Percentiles rank a stretch among this genome's conserved stretches.
Evolutionary conservation across 129 eudicot genomes (phyloP).

Genomic region (Heracleum sosnowskyi): DNA sequence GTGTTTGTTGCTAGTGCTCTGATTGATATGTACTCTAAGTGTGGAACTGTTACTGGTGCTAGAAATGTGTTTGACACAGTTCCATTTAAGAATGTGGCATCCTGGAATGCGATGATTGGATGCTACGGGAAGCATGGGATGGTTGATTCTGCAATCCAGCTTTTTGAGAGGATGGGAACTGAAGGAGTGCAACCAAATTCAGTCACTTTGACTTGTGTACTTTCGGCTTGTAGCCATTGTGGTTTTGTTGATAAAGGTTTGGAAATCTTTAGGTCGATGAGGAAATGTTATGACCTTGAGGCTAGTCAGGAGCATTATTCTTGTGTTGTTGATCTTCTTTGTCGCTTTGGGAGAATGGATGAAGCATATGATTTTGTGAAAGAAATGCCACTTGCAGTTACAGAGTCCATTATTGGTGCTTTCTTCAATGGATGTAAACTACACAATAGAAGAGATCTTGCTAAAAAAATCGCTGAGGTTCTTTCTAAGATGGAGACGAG

Average conservation of each 20-base stretch:
- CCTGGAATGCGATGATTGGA: conserved; percentile 74
- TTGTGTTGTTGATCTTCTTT: conserved; percentile 65
- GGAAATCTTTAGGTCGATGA: conserved; percentile 48
- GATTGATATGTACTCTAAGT: conserved; percentile 71
- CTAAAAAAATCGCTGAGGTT: conserved; percentile 32
- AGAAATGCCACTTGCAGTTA: conserved; percentile 26
- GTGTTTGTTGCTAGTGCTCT: conserved; percentile 61
- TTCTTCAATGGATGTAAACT: conserved; percentile 69
- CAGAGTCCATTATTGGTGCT: conserved; percentile 56
- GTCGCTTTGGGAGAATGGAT: conserved; percentile 60
- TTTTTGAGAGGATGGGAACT: conserved; percentile 44
- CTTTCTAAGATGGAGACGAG: conserved; percentile 22
- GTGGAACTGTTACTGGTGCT: conserved; percentile 51
- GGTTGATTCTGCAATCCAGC: conserved; percentile 33
- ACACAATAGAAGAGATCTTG: conserved; percentile 64
- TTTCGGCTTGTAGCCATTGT: conserved; percentile 71
- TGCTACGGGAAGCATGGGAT: conserved; percentile 62
- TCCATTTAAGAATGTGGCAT: conserved; percentile 35
- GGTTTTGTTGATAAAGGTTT: conserved; percentile 60
- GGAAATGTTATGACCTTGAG: conserved; percentile 36
- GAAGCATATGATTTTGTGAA: conserved; percentile 46
- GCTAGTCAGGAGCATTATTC: conserved; percentile 58
- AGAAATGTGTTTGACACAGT: conserved; percentile 35
- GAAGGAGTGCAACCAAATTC: conserved; percentile 45
- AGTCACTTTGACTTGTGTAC: conserved; percentile 59